Conservation (phyloP, 2,329 filamentous ascomycete species). For the Knufia fluminis region DNA sequence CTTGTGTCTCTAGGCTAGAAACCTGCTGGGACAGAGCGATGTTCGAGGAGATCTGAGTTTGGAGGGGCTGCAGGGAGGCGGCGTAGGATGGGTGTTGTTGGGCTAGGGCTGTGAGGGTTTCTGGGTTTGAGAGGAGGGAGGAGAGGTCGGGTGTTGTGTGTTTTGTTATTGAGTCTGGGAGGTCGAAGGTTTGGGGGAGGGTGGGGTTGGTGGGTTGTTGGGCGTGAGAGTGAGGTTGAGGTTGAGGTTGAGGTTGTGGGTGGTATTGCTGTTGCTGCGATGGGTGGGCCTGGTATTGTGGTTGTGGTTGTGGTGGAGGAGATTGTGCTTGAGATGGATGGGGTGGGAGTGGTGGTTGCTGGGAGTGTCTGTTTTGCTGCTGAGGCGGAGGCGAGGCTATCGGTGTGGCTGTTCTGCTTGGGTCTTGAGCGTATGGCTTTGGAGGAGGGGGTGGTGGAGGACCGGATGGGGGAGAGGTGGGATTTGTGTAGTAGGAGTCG, state of each 20-base stretch:
- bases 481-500: neutral
- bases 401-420: slow-evolving; percentile 50
- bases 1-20: slow-evolving; percentile 36
- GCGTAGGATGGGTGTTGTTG: slow-evolving; percentile 64
- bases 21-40: slow-evolving; percentile 52
- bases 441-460: slow-evolving; percentile 62
- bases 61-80: slow-evolving; percentile 56
- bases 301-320: slow-evolving; percentile 4
- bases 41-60: slow-evolving; percentile 60
- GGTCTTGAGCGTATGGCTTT: slow-evolving; percentile 61
- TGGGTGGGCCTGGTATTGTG: slow-evolving; percentile 11
- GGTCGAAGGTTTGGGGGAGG: slow-evolving; percentile 14
- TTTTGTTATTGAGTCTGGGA: slow-evolving; percentile 15
- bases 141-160: slow-evolving; percentile 46
- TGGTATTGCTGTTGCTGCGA: slow-evolving; percentile 11
- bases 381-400: slow-evolving; percentile 31
- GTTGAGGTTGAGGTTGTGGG: slow-evolving; percentile 29
- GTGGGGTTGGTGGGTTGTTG: slow-evolving; percentile 21
- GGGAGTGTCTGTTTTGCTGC: slow-evolving; percentile 23
- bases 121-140: slow-evolving; percentile 61
- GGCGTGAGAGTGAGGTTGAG: slow-evolving; percentile 11
- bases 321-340: neutral
- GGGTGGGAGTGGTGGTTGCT: neutral
- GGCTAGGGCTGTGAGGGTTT: slow-evolving; percentile 65
- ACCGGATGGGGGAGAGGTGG: slow-evolving; percentile 24